These are phyloP conservation scores for Arthrobotrys pseudoclavata DNA, from an alignment of 2,329 filamentous ascomycete species.

Conservation along the genomic window DNA sequence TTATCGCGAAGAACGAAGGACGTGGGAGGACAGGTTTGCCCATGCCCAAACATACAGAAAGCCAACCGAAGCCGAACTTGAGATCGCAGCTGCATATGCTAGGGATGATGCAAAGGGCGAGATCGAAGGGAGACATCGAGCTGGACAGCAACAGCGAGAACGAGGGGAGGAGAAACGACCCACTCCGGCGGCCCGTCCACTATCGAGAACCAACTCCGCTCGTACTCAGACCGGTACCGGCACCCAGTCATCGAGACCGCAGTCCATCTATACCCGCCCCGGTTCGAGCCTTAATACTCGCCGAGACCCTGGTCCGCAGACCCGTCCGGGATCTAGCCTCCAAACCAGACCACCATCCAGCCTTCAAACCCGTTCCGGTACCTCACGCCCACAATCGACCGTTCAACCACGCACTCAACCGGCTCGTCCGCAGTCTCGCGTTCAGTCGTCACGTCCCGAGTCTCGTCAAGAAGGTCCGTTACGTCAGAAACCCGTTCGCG, in stretches of 20 bases:
- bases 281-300: slow-evolving; percentile 11
- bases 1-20: slow-evolving; percentile 4
- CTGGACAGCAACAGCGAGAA: background rate
- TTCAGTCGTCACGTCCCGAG: slow-evolving; percentile 14
- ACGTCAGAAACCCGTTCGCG: slow-evolving; percentile 25
- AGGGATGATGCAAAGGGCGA: background rate
- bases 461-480: slow-evolving; percentile 17
- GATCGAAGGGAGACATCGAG: background rate
- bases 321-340: slow-evolving; percentile 13
- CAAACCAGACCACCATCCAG: background rate
- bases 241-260: slow-evolving; percentile 12
- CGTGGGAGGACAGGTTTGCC: slow-evolving; percentile 9
- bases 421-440: slow-evolving; percentile 17
- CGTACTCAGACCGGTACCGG: slow-evolving; percentile 3
- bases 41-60: background rate
- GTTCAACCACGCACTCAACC: slow-evolving; percentile 16
- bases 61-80: background rate
- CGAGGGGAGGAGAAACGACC: slow-evolving; percentile 7
- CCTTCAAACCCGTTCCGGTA: slow-evolving; percentile 4
- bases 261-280: slow-evolving; percentile 4
- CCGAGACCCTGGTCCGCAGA: background rate
- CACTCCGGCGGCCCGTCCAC: background rate
- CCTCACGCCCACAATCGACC: background rate
- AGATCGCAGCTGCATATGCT: slow-evolving; percentile 4
- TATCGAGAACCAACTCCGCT: slow-evolving; percentile 1